Evolutionary conservation across 78 protist species (phyloP).

Genomic region (Blattamonas nauphoetae): DNA sequence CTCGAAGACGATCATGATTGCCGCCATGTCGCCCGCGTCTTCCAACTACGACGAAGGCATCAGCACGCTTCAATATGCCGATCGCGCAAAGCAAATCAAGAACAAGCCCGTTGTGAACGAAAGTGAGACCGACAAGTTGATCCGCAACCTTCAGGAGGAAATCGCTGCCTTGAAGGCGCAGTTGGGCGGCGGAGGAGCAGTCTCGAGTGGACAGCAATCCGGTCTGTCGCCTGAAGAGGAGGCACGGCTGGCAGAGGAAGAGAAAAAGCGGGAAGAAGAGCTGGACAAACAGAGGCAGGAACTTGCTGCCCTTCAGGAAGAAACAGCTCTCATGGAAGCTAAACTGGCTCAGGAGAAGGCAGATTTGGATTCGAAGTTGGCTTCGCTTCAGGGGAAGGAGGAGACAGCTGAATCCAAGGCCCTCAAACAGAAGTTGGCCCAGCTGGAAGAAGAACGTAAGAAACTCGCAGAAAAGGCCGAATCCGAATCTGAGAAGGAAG

Average conservation of each 20-base stretch:
- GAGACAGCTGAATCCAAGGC: background rate
- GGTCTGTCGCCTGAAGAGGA: too few species aligned
- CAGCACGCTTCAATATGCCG: too few species aligned
- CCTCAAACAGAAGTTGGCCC: background rate
- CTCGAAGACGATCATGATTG: slow-evolving; percentile 32
- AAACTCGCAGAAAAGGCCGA: background rate
- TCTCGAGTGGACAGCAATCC: too few species aligned
- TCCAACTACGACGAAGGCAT: slow-evolving; percentile 29
- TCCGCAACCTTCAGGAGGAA: too few species aligned
- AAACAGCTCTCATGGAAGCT: background rate
- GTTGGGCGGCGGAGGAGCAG: too few species aligned
- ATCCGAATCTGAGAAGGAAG: background rate
- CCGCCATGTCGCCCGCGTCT: slow-evolving; percentile 36
- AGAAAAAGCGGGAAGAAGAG: background rate
- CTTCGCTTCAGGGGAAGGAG: background rate
- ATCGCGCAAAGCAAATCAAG: too few species aligned
- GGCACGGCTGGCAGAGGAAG: too few species aligned
- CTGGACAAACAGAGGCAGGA: background rate
- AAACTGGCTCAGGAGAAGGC: slow-evolving; percentile 2
- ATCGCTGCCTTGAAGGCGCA: too few species aligned
- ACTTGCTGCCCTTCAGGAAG: background rate
- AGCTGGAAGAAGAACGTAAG: background rate
- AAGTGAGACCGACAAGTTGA: too few species aligned
- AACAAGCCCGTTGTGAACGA: too few species aligned
- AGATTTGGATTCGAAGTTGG: background rate